phyloP scores from a whole-genome alignment of 352 stramenopile genomes.

The Pilasporangium apinafurcum region DNA sequence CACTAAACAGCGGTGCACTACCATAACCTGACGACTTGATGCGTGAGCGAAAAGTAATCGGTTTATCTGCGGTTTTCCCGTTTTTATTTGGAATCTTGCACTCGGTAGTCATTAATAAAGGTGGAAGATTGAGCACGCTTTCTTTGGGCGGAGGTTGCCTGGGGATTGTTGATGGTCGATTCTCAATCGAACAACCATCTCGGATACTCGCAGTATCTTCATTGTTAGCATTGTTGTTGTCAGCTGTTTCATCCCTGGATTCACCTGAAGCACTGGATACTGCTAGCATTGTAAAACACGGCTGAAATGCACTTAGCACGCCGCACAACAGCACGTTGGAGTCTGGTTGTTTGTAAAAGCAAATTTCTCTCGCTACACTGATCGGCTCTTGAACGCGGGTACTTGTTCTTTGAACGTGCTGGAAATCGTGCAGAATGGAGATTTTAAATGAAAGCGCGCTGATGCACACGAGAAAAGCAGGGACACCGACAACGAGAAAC shows the following conservation, averaged over 20 bases:
- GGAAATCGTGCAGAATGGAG: slow-evolving; percentile 45
- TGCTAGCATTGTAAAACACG: slow-evolving; percentile 46
- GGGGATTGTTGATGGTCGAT: slow-evolving; percentile 56
- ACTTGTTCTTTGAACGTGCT: slow-evolving; percentile 6
- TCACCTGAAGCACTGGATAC: not conserved
- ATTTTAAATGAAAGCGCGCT: slow-evolving; percentile 73
- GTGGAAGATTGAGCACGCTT: slow-evolving; percentile 52
- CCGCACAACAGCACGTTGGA: slow-evolving; percentile 27
- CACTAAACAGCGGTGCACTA: slow-evolving; percentile 10
- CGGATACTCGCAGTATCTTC: slow-evolving; percentile 5
- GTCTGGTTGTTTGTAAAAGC: slow-evolving; percentile 22
- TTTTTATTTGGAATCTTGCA: slow-evolving; percentile 8
- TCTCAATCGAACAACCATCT: no score
- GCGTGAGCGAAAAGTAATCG: slow-evolving; percentile 72
- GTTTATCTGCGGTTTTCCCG: slow-evolving; percentile 43
- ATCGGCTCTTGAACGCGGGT: slow-evolving; percentile 11
- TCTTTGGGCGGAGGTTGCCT: slow-evolving; percentile 28
- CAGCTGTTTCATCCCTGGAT: not conserved
- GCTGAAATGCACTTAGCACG: slow-evolving; percentile 57
- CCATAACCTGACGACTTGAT: slow-evolving; percentile 85
- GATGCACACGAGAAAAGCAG: slow-evolving; percentile 40
- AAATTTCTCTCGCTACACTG: slow-evolving; percentile 49
- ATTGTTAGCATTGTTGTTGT: not conserved
- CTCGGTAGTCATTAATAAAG: slow-evolving; percentile 16
- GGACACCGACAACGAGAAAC: slow-evolving; percentile 40